Evolutionary conservation across 2,329 filamentous ascomycete species (phyloP).

Genomic region (Mycosphaerella sp.): DNA sequence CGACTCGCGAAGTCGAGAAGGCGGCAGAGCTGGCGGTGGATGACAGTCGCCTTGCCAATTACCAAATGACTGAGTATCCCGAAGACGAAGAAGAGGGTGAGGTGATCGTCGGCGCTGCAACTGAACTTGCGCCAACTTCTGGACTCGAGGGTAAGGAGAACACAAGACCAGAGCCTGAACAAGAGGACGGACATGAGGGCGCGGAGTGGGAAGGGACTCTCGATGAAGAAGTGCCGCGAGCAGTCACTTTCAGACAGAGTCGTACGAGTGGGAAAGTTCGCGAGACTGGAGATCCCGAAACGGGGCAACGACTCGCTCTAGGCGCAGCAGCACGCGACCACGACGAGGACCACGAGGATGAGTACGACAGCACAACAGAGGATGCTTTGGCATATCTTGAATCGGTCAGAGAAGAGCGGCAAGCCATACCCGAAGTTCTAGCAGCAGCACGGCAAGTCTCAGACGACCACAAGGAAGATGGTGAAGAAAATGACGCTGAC

Average conservation of each 20-base stretch:
- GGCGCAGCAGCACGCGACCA: slow-evolving; percentile 24
- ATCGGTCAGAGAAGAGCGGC: slow-evolving; percentile 28
- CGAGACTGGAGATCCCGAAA: slow-evolving; percentile 3
- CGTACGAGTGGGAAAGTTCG: not conserved
- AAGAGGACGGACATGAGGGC: not conserved
- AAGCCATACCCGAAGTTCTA: slow-evolving; percentile 26
- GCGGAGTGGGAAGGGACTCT: not conserved
- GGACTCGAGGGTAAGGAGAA: not conserved
- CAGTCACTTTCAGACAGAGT: not conserved
- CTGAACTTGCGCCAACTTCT: not conserved
- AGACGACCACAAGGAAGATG: slow-evolving; percentile 1
- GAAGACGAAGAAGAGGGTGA: slow-evolving; percentile 13
- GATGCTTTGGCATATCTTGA: slow-evolving; percentile 34
- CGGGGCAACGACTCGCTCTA: slow-evolving; percentile 26
- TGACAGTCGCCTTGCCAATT: slow-evolving; percentile 13
- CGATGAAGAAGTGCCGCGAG: not conserved
- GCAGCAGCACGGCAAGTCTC: slow-evolving; percentile 16
- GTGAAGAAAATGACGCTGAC: slow-evolving; percentile 31
- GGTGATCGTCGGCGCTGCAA: slow-evolving; percentile 1
- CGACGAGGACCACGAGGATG: slow-evolving; percentile 22
- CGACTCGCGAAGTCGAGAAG: not conserved
- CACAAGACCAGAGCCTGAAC: not conserved
- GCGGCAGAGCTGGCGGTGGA: not conserved
- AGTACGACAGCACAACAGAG: slow-evolving; percentile 24
- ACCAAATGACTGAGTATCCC: slow-evolving; percentile 18